Percentiles rank a stretch among this genome's conserved stretches.
Conservation (phyloP, 257 asterid genomes). For the Solanum clarkiae region DNA sequence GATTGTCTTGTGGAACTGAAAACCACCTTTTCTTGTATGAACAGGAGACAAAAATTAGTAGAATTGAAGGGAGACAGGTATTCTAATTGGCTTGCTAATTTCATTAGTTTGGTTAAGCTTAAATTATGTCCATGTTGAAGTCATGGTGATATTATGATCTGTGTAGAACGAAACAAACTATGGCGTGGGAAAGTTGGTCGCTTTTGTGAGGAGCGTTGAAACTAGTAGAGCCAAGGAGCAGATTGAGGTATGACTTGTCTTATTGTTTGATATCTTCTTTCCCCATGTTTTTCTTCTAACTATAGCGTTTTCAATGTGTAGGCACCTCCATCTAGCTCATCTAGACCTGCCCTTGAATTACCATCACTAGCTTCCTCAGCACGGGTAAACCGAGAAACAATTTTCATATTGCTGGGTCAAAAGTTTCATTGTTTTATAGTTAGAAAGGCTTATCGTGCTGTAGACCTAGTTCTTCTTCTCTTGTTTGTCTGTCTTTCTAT, state of each 20-base stretch:
- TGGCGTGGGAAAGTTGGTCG: constrained; percentile 56
- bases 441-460: not conserved
- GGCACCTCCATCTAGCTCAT: constrained; percentile 45
- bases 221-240: constrained; percentile 25
- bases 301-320: constrained; percentile 9
- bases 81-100: not conserved
- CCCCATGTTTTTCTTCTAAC: constrained; percentile 1
- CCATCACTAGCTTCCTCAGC: constrained; percentile 42
- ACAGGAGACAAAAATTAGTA: constrained; percentile 75
- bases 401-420: constrained; percentile 1
- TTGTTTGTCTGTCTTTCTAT: not conserved
- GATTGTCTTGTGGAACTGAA: constrained; percentile 3
- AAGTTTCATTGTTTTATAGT: not conserved
- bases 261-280: not conserved
- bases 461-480: not conserved
- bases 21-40: constrained; percentile 4
- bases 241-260: constrained; percentile 51
- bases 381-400: constrained; percentile 36
- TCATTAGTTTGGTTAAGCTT: not conserved
- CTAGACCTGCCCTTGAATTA: constrained; percentile 48
- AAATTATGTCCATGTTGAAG: not conserved
- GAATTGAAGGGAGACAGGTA: constrained; percentile 87
- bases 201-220: constrained; percentile 30
- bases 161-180: constrained; percentile 38
- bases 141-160: not conserved